Base-by-base conservation (phyloP, 352 stramenopile genomes). In the Phytophthora podocarpi region DNA sequence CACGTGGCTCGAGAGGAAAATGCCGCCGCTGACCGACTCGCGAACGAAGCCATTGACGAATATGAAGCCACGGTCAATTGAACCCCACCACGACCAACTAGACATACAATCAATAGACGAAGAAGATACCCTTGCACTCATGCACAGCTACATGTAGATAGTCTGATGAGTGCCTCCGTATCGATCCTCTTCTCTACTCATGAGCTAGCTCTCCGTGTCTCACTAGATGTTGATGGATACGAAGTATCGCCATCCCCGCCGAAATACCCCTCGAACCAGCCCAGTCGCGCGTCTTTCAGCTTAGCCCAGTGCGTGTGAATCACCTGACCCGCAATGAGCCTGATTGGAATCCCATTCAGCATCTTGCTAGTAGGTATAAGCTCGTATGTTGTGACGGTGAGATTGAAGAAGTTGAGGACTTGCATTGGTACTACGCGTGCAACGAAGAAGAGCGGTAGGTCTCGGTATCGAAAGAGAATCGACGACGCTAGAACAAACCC, bases 21-120 rank as follows among this genome's bases (percentile, higher is more conserved):
- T 45, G 49, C 64, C 1, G 67, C 61, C 1, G 84, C 81, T 4
- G 84, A 93, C 52, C 68, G 67, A 21, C 76, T 93, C 10, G 84
- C 84, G 6, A 91, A 90, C 54, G 63, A 84, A 32, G 84, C 80
- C 12, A 84, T 91, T 20, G 80, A 93, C 59, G 49, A 58, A 27
- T 49, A 79, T 46, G 54, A 63, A 9, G 55, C 48, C 39, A 36
- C 11, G 31, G 24, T 26, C 27, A 57, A 39, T 20, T 49, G 28
- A 41, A n/a, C n/a, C 10, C 23, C 2, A 26, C 13, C n/a, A 48
- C 39, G 2, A 36, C 27, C 26, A 35, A 21, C n/a, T 15, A 42
- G 7, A 12, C 16, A 36, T 13, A 49, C 31, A 31, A 28, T 2
- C 12, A 47, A 48, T 48, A 41, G 36, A 28, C 20, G n/a, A 34